Percentiles rank a stretch among this genome's conserved stretches.
These are phyloP conservation scores for Ophidiomyces ophidiicola DNA, from an alignment of 2,329 filamentous ascomycete species.

Conservation along the genomic window DNA sequence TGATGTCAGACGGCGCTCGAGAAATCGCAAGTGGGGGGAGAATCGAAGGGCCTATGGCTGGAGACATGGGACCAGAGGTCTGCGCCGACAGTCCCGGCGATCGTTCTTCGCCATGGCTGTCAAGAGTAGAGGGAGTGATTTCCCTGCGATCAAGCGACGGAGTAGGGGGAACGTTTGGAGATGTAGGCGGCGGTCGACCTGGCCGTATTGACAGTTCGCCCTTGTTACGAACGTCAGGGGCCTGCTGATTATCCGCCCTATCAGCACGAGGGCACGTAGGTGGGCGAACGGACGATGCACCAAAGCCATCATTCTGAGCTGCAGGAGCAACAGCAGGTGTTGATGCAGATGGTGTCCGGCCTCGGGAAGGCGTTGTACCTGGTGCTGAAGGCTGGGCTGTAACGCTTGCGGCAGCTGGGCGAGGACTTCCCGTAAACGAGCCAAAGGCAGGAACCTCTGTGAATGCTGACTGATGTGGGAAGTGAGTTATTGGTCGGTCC, in stretches of 20 bases:
- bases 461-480: conserved; percentile 29
- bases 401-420: background rate
- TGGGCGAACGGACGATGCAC: conserved; percentile 20
- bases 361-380: background rate
- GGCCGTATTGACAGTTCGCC: conserved; percentile 21
- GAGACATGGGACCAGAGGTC: conserved; percentile 7
- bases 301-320: conserved; percentile 2
- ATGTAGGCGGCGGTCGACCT: conserved; percentile 17
- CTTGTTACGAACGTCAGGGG: conserved; percentile 20
- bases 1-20: conserved; percentile 2
- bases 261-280: conserved; percentile 36
- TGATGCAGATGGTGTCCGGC: conserved; percentile 14
- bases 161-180: conserved; percentile 16
- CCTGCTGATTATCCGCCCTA: conserved; percentile 21
- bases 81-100: background rate
- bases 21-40: background rate
- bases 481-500: conserved; percentile 21
- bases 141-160: conserved; percentile 18
- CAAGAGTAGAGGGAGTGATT: conserved; percentile 1
- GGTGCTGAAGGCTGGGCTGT: conserved; percentile 10
- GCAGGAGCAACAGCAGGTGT: background rate
- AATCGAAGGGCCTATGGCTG: background rate
- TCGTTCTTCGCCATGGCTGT: conserved; percentile 1
- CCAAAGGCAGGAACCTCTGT: conserved; percentile 36
- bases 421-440: conserved; percentile 15